Evolutionary conservation across 352 stramenopile species (phyloP).

Genomic region (Globisporangium ultimum): DNA sequence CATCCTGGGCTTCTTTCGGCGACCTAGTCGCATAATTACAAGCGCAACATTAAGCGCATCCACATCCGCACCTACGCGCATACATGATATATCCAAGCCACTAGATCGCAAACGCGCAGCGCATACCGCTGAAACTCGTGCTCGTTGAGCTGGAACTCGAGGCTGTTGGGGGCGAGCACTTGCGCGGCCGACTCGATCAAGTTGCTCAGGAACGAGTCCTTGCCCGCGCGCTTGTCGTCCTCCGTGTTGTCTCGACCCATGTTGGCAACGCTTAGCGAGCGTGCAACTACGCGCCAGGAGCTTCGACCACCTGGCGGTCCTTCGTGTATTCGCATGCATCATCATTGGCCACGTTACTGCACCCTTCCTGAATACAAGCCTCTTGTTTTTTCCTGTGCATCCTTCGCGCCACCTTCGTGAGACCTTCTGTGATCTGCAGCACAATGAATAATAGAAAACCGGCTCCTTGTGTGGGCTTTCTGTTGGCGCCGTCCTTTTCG

Average conservation of each 20-base stretch:
- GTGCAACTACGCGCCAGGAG: too few species aligned
- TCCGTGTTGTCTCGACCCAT: not conserved
- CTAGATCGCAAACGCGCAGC: not conserved
- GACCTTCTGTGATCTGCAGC: conserved; percentile 3
- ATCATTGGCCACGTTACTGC: not conserved
- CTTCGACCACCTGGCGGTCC: too few species aligned
- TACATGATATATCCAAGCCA: not conserved
- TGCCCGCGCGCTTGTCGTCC: not conserved
- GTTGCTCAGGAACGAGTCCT: conserved; percentile 21
- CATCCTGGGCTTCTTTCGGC: conserved; percentile 50
- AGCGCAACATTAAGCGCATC: not conserved
- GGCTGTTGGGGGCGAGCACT: conserved; percentile 63
- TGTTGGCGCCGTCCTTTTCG: not conserved
- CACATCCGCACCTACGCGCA: not conserved
- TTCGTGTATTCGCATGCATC: too few species aligned
- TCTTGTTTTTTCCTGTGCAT: not conserved
- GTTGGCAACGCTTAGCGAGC: not conserved
- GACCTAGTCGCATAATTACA: conserved; percentile 25
- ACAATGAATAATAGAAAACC: conserved; percentile 20
- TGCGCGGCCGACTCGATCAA: conserved; percentile 42
- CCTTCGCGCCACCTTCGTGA: conserved; percentile 14
- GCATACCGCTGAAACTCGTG: conserved; percentile 68
- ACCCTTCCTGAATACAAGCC: not conserved
- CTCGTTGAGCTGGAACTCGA: conserved; percentile 58
- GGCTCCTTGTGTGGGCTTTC: conserved; percentile 16